These are phyloP conservation scores for Adansonia madagascariensis DNA, from an alignment of 441 rosid genomes.

Conservation along the genomic window DNA sequence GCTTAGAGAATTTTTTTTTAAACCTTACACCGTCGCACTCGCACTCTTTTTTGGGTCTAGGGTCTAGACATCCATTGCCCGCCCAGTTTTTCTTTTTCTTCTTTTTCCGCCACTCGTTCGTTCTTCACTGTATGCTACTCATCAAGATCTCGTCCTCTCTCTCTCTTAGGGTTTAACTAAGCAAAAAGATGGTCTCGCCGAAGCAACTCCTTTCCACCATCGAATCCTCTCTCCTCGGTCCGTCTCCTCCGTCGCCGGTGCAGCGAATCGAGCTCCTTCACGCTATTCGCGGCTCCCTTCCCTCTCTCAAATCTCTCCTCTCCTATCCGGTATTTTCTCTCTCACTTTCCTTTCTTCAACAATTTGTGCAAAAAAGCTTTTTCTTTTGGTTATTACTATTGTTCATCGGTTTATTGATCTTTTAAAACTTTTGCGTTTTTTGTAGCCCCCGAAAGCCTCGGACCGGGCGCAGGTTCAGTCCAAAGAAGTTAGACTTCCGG, in stretches of 20 bases:
- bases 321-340: slow-evolving; percentile 56
- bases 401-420: background rate
- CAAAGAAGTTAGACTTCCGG: slow-evolving; percentile 83
- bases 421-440: background rate
- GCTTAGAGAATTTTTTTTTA: slow-evolving; percentile 7
- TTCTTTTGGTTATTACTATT: background rate
- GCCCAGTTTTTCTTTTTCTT: slow-evolving; percentile 20
- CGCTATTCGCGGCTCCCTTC: slow-evolving; percentile 66
- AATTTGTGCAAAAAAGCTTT: background rate
- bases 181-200: slow-evolving; percentile 61
- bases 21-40: too few relatives aligned
- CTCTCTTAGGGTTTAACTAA: slow-evolving; percentile 28
- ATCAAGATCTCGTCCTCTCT: slow-evolving; percentile 9
- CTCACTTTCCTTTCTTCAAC: slow-evolving; percentile 9
- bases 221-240: slow-evolving; percentile 75
- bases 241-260: slow-evolving; percentile 70
- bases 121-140: background rate
- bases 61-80: slow-evolving; percentile 28
- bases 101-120: background rate
- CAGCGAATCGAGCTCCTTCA: slow-evolving; percentile 81
- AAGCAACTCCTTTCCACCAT: slow-evolving; percentile 70
- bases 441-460: slow-evolving; percentile 73
- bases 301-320: slow-evolving; percentile 70
- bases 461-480: slow-evolving; percentile 83
- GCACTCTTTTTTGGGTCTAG: too few relatives aligned